Evolutionary conservation across 768 basidiomycete genomes (phyloP).

Genomic region (Leucocoprinus leucothites): DNA sequence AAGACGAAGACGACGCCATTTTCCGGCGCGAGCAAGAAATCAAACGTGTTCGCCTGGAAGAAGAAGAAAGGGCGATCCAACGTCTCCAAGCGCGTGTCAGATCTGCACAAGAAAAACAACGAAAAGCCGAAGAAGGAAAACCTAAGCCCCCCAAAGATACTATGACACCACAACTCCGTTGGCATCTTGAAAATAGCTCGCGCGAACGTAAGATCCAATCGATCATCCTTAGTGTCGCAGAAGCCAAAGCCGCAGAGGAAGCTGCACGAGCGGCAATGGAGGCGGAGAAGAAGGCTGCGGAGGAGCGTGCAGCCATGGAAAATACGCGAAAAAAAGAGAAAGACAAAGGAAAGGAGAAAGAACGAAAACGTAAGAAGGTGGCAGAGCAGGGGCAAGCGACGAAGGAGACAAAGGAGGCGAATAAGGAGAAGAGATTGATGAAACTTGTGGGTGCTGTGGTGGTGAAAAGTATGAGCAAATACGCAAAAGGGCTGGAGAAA

Average conservation of each 20-base stretch:
- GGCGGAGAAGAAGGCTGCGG: conserved; percentile 23
- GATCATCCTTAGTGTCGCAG: conserved; percentile 35
- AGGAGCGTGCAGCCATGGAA: conserved; percentile 21
- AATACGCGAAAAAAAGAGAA: conserved; percentile 27
- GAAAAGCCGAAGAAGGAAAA: neutral
- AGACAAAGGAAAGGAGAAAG: conserved; percentile 29
- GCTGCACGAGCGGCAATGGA: conserved; percentile 25
- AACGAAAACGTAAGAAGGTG: conserved; percentile 30
- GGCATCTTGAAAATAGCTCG: conserved; percentile 10
- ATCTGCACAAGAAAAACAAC: conserved; percentile 8
- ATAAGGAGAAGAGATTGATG: conserved; percentile 78
- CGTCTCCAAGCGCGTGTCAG: conserved; percentile 9
- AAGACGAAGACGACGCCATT: conserved; percentile 11
- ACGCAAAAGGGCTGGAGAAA: conserved; percentile 67
- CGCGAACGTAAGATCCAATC: conserved; percentile 23
- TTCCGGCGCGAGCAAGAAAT: conserved; percentile 5
- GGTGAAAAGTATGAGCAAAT: conserved; percentile 91
- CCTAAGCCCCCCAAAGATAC: neutral
- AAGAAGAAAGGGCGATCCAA: conserved; percentile 3
- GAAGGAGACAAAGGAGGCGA: conserved; percentile 60
- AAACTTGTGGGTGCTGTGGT: conserved; percentile 89
- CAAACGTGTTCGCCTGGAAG: conserved; percentile 8
- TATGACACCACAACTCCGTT: neutral
- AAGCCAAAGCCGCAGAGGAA: conserved; percentile 27
- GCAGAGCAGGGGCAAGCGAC: conserved; percentile 67